Base-by-base conservation (phyloP, 129 eudicot genomes). In the Lactuca sativa region DNA sequence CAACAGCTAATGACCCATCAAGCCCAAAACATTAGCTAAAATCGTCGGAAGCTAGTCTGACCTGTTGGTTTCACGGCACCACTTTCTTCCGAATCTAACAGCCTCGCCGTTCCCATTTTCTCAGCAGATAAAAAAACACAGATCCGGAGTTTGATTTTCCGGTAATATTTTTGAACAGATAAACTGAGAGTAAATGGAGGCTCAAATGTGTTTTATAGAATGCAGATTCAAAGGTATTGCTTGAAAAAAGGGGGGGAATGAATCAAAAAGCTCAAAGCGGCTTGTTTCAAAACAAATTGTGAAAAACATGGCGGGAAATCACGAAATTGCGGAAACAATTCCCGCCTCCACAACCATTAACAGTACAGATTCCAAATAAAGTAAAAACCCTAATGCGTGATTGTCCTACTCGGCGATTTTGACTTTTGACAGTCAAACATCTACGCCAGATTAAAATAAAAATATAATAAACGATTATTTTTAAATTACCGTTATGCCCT, bases 301-400 rank as follows among this genome's bases (percentile, higher is more conserved):
- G n/a, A 72, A 70, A 70, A 72, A 34, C 69, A 63, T 72, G 77
- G 77, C 70, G 77, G 77, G 77, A 72, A 72, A 51, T 72, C 76
- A 44, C 3, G 38, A 61, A 47, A 49, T 61, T 44, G 61, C n/a
- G 4, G 57, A 47, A 72, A 49, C 10, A 72, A 49, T 4, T 72
- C 76, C 77, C 77, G 77, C 77, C 77, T 51, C 37, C 54, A 62
- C 54, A 31, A 21, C 64, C 54, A 56, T 56, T 69, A 40, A 38
- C 25, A 70, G 66, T 58, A 58, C 47, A 30, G 66, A 70, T 41
- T 72, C 69, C 21, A 62, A 61, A 51, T 53, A 62, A 72, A 49
- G 61, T 59, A 60, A 59, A 72, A 72, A 72, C 77, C 77, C 77
- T 72, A 72, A 60, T 17, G 59, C 33, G 30, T 25, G 30, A 16